Evolutionary conservation across 2,329 filamentous ascomycete genomes (phyloP), one percentile per base, ranked within the genome.

Genomic region (Chaetomium sp.): DNA sequence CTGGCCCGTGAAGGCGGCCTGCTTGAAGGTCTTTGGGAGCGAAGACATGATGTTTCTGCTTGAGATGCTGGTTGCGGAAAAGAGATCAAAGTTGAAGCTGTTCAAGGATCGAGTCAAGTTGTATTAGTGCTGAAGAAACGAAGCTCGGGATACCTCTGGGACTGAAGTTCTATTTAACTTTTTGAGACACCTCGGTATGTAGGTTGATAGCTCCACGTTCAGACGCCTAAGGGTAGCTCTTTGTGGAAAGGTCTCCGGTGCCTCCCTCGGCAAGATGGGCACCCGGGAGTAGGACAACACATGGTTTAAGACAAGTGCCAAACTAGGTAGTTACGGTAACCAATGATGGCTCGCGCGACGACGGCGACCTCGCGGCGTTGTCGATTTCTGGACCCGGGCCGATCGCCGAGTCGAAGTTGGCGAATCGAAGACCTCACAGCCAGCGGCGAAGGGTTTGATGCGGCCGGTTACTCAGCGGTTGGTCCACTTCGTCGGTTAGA

Each of bases 21-120:
- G 82, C 70, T 84, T 86, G 78, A 82, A 87, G 21, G 82, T 83
- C 67, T 83, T 81, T 16, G 86, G 86, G 21, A 84, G 76, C 10
- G 51, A 54, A 19, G 72, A 62, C 70, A 72, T 72, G 45, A 45
- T n/a, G 13, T 25, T 50, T 12, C 4, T 23, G 45, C 8, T 47
- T 2, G 19, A 6, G 13, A 16, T 19, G 19, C 21, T 47, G 6
- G 42, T 19, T 47, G n/a, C 7, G 21, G 45, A 23, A 10, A 12
- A 25, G 25, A 13, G 2, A 25, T 31, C 9, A 23, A 50, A 12
- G 47, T 21, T 50, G 47, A 50, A 16, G 4, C 35, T 38, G 35
- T 38, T 19, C n/a, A n/a, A n/a, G n/a, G n/a, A n/a, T n/a, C n/a
- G n/a, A n/a, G n/a, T n/a, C n/a, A n/a, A n/a, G n/a, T n/a, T n/a